Evolutionary conservation across 129 eudicot species (phyloP), one percentile per base, ranked within the genome.

Genomic region (Artemisia tridentata): DNA sequence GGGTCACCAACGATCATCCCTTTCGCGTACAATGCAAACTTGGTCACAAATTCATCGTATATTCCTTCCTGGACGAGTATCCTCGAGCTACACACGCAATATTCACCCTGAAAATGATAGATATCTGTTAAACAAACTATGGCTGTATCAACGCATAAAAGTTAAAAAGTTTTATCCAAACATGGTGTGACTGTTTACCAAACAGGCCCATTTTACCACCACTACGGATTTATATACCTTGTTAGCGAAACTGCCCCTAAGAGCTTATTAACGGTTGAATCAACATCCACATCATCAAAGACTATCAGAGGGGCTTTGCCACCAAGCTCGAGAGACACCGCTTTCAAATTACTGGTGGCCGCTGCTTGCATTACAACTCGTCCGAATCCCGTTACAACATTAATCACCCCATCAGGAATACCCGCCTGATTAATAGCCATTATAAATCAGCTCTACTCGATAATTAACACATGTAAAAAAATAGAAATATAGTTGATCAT

Each of bases 241-340:
- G 75, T 92, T 92, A 57, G 16, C 82, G 0, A 86, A 29, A 76
- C 73, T 62, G 0, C 85, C 98, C 17, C 50, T 41, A 55, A 92
- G 88, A 80, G 90, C 96, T 56, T 84, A 53, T 78, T 69, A 1
- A 80, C 86, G 1, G 81, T 82, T 49, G 61, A 67, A 45, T 93
- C 96, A 60, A 90, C 85, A 58, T 90, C 97, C 48, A 81, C 96
- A 68, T 90, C 99, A 58, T 90, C 88, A 17, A 88, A 93, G 11
- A 93, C 56, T 16, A 93, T 82, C 61, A 93, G 75, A 6, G 97
- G 99, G 15, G 91, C 85, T 72, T 93, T 93, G 38, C 99, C 97
- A 69, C 99, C 99, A 10, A 93, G 86, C 73, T 93, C 99, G 31
- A 93, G 85, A n/a, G 91, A 68, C 43, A 93, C 96, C 0, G 85